Conservation (phyloP, 192 early-diverging fungal genomes). For the Podochytrium sp. region DNA sequence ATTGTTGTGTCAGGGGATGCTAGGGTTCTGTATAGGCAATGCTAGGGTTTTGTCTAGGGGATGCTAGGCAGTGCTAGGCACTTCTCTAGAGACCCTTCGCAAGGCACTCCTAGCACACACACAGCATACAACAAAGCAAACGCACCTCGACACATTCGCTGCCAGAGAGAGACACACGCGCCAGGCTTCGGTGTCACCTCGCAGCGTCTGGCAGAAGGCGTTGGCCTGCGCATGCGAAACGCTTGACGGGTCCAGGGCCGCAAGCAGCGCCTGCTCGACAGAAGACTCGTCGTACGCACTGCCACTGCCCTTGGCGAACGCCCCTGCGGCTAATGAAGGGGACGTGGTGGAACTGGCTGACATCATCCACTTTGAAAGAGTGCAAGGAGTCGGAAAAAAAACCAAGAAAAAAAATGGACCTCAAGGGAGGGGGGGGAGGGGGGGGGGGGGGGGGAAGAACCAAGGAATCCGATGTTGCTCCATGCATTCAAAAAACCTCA, state of each 20-base stretch:
- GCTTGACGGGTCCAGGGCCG: constrained; percentile 72
- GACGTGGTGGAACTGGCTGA: background rate
- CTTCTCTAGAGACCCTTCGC: constrained; percentile 25
- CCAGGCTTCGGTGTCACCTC: constrained; percentile 80
- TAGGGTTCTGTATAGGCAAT: background rate
- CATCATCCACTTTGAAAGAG: background rate
- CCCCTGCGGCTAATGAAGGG: background rate
- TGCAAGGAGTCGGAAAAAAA: background rate
- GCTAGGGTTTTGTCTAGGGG: background rate
- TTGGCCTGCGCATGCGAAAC: constrained; percentile 76
- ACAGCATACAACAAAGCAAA: constrained; percentile 7
- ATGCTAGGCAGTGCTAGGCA: constrained; percentile 25
- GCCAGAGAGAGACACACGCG: constrained; percentile 81
- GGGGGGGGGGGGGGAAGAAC: too few relatives aligned
- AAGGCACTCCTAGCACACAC: background rate
- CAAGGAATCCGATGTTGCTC: too few relatives aligned
- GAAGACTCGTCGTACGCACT: constrained; percentile 13
- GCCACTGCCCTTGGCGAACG: background rate
- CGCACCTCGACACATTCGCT: constrained; percentile 63
- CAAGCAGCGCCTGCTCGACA: constrained; percentile 34
- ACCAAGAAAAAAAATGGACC: background rate
- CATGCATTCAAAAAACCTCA: too few relatives aligned
- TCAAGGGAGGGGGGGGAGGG: too few relatives aligned
- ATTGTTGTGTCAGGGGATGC: too few relatives aligned
- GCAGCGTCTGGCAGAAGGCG: constrained; percentile 81